Percentiles rank a stretch among this genome's conserved stretches.
Conservation (phyloP, 352 stramenopile species). For the Globisporangium viniferum region DNA sequence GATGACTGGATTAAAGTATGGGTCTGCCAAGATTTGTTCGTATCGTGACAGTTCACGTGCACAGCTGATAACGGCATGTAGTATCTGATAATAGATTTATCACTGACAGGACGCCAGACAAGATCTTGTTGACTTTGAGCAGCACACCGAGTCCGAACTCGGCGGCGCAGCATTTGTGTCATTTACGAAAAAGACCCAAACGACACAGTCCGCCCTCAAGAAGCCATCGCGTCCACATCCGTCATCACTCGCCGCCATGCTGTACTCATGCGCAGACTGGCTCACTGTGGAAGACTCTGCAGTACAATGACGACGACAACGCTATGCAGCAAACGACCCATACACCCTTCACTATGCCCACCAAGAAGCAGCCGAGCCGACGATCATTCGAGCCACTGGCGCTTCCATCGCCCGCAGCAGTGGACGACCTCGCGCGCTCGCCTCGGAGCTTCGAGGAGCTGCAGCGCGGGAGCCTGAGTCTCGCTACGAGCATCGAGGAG, state of each 20-base stretch:
- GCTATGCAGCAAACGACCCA: not conserved
- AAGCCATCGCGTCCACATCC: too few species aligned
- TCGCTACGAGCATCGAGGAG: slow-evolving; percentile 18
- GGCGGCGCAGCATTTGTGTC: not conserved
- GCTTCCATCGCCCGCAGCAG: not conserved
- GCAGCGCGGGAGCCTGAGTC: slow-evolving; percentile 5
- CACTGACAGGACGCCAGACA: not conserved
- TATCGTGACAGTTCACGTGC: not conserved
- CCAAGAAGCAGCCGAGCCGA: not conserved
- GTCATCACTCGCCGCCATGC: too few species aligned
- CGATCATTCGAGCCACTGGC: not conserved
- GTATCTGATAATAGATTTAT: too few species aligned
- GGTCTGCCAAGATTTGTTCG: not conserved
- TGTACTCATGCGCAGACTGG: slow-evolving; percentile 24
- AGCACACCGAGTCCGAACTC: too few species aligned
- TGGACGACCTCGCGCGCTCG: not conserved
- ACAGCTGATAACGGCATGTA: not conserved
- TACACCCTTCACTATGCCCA: not conserved
- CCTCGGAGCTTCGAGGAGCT: slow-evolving; percentile 10
- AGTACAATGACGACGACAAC: not conserved
- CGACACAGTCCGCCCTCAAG: not conserved
- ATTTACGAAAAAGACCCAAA: slow-evolving; percentile 14
- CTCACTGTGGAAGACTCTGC: slow-evolving; percentile 1
- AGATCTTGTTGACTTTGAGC: not conserved
- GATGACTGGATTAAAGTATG: not conserved